These are phyloP conservation scores for Colletotrichum orchidophilum DNA, from an alignment of 2,329 filamentous ascomycete species.

Conservation along the genomic window DNA sequence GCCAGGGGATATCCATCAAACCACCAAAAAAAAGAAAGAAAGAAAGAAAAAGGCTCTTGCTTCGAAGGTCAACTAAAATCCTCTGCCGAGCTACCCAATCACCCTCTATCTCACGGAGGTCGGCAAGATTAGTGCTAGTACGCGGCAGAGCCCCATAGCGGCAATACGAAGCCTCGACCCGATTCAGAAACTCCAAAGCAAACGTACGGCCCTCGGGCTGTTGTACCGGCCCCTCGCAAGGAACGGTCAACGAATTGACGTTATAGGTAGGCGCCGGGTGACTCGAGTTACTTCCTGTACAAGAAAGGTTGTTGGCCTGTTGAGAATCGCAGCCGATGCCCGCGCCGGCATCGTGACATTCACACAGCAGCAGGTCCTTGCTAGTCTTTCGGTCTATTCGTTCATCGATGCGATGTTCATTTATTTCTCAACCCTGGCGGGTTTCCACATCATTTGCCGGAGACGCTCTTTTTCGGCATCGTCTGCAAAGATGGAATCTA, in stretches of 20 bases:
- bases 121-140: not conserved
- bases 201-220: not conserved
- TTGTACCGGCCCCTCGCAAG: not conserved
- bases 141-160: not conserved
- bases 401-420: not conserved
- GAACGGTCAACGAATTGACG: not conserved
- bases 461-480: conserved; percentile 69
- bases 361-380: no score
- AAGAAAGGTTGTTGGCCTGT: no score
- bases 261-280: not conserved
- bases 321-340: no score
- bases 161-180: not conserved
- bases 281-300: no score
- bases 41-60: no score
- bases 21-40: not conserved
- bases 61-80: not conserved
- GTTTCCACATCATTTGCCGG: conserved; percentile 57
- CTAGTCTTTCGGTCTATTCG: not conserved
- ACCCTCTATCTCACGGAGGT: not conserved
- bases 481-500: conserved; percentile 74
- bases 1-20: not conserved
- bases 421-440: not conserved
- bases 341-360: no score
- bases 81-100: not conserved
- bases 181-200: not conserved